phyloP scores from a whole-genome alignment of 106 monocot species.

The Dactylorhiza incarnata region DNA sequence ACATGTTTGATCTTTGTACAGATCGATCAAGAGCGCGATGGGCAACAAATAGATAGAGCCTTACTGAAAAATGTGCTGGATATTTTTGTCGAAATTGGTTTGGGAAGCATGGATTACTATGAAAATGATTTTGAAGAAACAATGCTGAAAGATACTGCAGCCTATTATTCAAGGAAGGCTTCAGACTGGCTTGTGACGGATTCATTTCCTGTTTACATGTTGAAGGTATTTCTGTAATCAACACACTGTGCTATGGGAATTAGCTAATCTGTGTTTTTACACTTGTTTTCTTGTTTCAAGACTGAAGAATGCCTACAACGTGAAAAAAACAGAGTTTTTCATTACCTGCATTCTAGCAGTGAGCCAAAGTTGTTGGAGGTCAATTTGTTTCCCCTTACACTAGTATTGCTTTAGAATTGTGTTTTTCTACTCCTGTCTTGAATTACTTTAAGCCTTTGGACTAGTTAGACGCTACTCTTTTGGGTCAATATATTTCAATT shows the following conservation, averaged over 20 bases:
- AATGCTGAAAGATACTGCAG: constrained; percentile 52
- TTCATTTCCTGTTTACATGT: constrained; percentile 87
- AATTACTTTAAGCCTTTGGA: not conserved
- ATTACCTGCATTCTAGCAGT: constrained; percentile 77
- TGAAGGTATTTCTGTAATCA: constrained; percentile 42
- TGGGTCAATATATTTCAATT: too few species aligned
- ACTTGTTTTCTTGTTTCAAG: constrained; percentile 20
- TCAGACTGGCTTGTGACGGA: constrained; percentile 71
- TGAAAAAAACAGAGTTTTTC: constrained; percentile 75
- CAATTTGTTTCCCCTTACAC: too few species aligned
- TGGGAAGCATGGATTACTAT: constrained; percentile 60
- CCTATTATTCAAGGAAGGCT: constrained; percentile 81
- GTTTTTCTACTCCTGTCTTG: not conserved
- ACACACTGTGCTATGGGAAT: not conserved
- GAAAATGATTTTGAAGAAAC: constrained; percentile 73
- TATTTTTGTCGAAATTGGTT: constrained; percentile 89
- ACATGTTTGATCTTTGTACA: constrained; percentile 19
- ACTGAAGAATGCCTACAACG: constrained; percentile 77
- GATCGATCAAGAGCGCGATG: constrained; percentile 89
- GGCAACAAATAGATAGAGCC: constrained; percentile 84
- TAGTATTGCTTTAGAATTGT: too few species aligned
- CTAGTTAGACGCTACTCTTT: too few species aligned
- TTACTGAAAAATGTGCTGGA: constrained; percentile 77
- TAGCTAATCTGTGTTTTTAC: not conserved
- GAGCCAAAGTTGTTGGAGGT: constrained; percentile 89